Percentiles rank a stretch among this genome's conserved stretches.
Evolutionary conservation across 73 alveolate species (phyloP).

Genomic region (Blepharisma stoltei): DNA sequence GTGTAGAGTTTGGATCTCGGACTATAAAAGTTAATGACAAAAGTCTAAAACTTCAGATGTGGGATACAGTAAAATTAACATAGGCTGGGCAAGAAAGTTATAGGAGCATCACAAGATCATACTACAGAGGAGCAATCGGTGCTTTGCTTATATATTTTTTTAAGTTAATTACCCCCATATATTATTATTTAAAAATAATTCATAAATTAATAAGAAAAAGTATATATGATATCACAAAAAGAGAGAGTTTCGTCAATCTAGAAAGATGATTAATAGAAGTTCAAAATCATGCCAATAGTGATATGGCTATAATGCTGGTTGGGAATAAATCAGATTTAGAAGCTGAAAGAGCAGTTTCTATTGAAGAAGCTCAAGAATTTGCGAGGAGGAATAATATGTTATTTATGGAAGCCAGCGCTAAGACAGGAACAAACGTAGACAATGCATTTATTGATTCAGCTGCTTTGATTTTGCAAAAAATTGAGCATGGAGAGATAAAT

Average conservation of each 20-base stretch:
- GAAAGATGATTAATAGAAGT: constrained; percentile 52
- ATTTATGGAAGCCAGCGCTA: constrained; percentile 84
- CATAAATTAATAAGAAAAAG: too few relatives aligned
- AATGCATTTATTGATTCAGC: constrained; percentile 33
- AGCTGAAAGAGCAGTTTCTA: constrained; percentile 57
- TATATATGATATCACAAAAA: constrained; percentile 83
- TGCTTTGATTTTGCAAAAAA: neutral
- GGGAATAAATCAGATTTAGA: constrained; percentile 58
- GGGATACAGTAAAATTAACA: constrained; percentile 82
- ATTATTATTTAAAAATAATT: too few relatives aligned
- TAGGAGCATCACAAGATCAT: constrained; percentile 78
- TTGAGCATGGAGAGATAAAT: constrained; percentile 22
- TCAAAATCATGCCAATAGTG: constrained; percentile 37
- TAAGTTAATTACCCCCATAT: constrained; percentile 79
- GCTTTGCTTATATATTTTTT: constrained; percentile 86
- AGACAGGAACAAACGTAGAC: constrained; percentile 58
- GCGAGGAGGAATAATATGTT: constrained; percentile 66
- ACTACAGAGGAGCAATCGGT: constrained; percentile 88
- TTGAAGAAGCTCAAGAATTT: constrained; percentile 64
- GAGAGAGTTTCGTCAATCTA: constrained; percentile 51
- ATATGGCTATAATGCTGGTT: constrained; percentile 36
- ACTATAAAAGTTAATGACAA: constrained; percentile 65
- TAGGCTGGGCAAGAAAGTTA: constrained; percentile 93
- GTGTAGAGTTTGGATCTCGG: constrained; percentile 91
- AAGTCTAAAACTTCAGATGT: constrained; percentile 68